Conservation (phyloP, 352 stramenopile genomes). For the Elongisporangium anandrum region DNA sequence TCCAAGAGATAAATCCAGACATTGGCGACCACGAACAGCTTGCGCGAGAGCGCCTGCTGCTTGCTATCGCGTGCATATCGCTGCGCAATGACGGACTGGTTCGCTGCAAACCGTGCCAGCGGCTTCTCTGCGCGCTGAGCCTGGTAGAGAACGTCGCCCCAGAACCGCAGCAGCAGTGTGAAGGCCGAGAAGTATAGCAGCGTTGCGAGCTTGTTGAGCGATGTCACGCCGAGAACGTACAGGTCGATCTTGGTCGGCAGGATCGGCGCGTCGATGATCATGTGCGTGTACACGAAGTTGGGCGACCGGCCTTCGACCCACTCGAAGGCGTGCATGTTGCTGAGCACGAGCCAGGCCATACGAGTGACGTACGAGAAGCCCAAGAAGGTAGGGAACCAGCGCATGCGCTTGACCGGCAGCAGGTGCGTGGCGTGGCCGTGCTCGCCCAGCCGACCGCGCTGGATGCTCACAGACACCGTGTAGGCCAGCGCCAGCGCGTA, state of each 20-base stretch:
- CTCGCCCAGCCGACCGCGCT: slow-evolving; percentile 60
- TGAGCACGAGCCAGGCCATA: slow-evolving; percentile 71
- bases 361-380: slow-evolving; percentile 65
- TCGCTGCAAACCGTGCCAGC: slow-evolving; percentile 53
- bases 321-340: slow-evolving; percentile 80
- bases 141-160: slow-evolving; percentile 66
- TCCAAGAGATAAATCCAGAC: slow-evolving; percentile 83
- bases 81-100: slow-evolving; percentile 69
- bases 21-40: slow-evolving; percentile 75
- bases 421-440: slow-evolving; percentile 80
- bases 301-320: slow-evolving; percentile 50
- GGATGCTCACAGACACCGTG: slow-evolving; percentile 72
- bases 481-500: slow-evolving; percentile 63
- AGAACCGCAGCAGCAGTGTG: slow-evolving; percentile 76
- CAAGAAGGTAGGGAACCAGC: slow-evolving; percentile 80
- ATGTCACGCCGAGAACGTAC: slow-evolving; percentile 75
- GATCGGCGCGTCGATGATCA: slow-evolving; percentile 63
- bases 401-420: slow-evolving; percentile 75
- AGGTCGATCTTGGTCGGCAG: slow-evolving; percentile 78
- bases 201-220: slow-evolving; percentile 69
- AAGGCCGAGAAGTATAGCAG: slow-evolving; percentile 82
- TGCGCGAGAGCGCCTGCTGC: slow-evolving; percentile 41
- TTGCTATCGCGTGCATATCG: slow-evolving; percentile 46
- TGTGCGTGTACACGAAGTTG: slow-evolving; percentile 62
- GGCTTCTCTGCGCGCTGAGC: slow-evolving; percentile 49